phyloP scores from a whole-genome alignment of 23 red algal species.

The Pyropia yezoensis region DNA sequence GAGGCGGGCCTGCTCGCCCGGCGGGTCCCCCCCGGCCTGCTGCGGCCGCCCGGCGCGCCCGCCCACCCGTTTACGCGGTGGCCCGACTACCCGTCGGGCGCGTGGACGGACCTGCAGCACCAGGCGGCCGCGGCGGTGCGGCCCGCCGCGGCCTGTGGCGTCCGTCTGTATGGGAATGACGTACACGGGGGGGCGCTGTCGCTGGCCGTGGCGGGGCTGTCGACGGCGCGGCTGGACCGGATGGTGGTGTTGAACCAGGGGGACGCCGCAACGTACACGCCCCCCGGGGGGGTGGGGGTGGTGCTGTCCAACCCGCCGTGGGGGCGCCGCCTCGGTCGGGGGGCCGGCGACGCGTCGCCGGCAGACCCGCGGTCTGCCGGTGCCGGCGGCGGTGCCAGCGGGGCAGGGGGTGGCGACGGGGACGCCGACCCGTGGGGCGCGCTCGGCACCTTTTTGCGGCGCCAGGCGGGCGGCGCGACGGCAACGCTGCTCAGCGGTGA shows the following conservation, averaged over 20 bases:
- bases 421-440: slow-evolving; percentile 13
- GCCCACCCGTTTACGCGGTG: slow-evolving; percentile 4
- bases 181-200: slow-evolving; percentile 1
- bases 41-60: background rate
- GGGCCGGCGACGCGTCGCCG: no score
- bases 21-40: slow-evolving; percentile 19
- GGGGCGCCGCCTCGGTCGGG: no score
- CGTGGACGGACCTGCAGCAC: background rate
- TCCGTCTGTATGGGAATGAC: slow-evolving; percentile 13
- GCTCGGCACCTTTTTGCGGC: slow-evolving; percentile 28
- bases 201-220: slow-evolving; percentile 4
- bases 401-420: background rate
- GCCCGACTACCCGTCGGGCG: slow-evolving; percentile 4
- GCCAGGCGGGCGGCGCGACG: slow-evolving; percentile 1
- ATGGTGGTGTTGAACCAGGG: slow-evolving; percentile 1
- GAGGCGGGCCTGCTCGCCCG: slow-evolving; percentile 25
- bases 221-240: background rate
- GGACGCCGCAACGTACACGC: background rate
- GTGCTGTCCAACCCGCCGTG: no score
- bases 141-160: background rate
- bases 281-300: no score
- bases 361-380: no score
- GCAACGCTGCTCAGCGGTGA: slow-evolving; percentile 29
- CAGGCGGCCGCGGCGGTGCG: background rate
- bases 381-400: no score